Evolutionary conservation across 371 early-diverging fungal genomes (phyloP), one percentile per base, ranked within the genome.

Genomic region (Apophysomyces ossiformis): DNA sequence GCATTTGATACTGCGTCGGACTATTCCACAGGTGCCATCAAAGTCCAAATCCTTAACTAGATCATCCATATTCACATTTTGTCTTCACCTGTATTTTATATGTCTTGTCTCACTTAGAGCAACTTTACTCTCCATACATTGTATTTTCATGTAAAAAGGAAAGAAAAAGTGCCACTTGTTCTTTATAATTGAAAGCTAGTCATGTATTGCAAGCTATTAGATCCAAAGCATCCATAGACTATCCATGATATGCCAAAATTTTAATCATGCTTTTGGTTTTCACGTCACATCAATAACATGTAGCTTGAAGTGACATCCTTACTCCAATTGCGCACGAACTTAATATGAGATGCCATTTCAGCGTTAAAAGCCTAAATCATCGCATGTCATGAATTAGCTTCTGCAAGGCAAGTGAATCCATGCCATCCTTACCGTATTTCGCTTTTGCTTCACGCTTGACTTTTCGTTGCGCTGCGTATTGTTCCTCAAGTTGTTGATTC

Each of bases 391-490:
- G 32, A 3, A 26, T 26, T 26, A 26, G 32, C 3, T 45, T n/a
- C 13, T 45, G 0, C 12, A 2, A n/a, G 8, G 5, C 13, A 4
- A 45, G 13, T 12, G 12, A 2, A 45, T 43, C 46, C 12, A 45
- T n/a, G 16, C 46, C 2, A 15, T 44, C 61, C 68, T 61, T 75
- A 66, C 93, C 93, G 69, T 93, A 93, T 78, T 89, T 90, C 38
- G 84, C 79, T 38, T 85, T 82, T 4, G 92, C 85, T 67, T 90
- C 90, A 58, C 87, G 81, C 60, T 86, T 87, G 12, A 90, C 86
- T 57, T 77, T 84, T 36, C 85, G 83, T 63, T 87, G 82, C 0
- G 83, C 74, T 37, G 92, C 89, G 79, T 85, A 87, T 41, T 81
- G 79, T 60, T 91, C 92, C 36, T 85, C 82, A 39, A 93, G 60